phyloP scores from a whole-genome alignment of 2,329 filamentous ascomycete genomes.

The Fusarium liriodendri region DNA sequence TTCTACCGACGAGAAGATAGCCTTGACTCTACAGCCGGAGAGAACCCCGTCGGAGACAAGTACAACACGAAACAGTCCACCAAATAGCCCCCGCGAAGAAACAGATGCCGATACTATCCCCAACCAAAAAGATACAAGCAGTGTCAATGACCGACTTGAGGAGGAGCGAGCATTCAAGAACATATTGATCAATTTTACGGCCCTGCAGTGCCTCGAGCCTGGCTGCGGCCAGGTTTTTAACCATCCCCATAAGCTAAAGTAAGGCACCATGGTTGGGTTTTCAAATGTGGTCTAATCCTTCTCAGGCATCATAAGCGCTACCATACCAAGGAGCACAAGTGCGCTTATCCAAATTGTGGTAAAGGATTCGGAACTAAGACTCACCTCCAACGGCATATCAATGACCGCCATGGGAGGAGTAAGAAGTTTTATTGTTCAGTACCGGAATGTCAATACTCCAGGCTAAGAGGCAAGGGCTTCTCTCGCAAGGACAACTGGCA shows the following conservation, averaged over 20 bases:
- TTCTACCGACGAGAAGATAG: background rate
- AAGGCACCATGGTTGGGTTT: too few relatives aligned
- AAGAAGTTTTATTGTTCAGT: background rate
- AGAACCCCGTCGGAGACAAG: accelerated
- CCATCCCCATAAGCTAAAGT: background rate
- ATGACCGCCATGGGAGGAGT: background rate
- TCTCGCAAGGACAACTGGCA: background rate
- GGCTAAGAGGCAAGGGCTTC: background rate
- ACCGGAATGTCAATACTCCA: background rate
- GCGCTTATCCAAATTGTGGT: too few relatives aligned
- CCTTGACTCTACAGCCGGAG: background rate
- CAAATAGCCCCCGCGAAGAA: background rate
- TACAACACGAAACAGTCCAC: background rate
- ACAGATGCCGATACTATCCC: background rate
- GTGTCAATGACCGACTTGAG: background rate
- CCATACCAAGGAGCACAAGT: too few relatives aligned
- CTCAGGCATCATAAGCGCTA: too few relatives aligned
- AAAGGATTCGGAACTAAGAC: background rate
- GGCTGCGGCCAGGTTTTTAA: background rate
- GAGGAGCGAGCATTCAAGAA: background rate
- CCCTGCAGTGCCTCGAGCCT: too few relatives aligned
- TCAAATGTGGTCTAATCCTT: too few relatives aligned
- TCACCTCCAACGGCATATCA: background rate
- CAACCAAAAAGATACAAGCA: background rate
- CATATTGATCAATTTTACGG: background rate